Conservation (phyloP, 1,139 yeast genomes). For the Hyphopichia fennica region DNA sequence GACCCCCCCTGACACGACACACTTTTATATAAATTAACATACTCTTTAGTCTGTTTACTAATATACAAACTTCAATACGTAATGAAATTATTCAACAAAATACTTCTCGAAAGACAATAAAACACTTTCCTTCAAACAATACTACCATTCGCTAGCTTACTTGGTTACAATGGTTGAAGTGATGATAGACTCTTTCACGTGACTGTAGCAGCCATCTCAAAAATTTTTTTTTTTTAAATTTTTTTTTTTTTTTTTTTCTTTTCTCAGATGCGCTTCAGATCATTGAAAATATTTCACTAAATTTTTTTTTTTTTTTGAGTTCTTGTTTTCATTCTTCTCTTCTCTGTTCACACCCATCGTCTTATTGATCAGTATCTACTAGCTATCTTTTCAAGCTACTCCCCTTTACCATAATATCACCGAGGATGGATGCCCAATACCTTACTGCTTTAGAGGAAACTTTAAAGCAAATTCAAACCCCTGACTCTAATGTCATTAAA, state of each 20-base stretch:
- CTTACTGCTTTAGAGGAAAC: conserved; percentile 74
- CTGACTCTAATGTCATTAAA: conserved; percentile 76
- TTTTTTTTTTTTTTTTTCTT: conserved; percentile 2
- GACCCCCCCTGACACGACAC: not conserved
- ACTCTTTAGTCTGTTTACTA: not conserved
- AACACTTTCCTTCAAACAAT: not conserved
- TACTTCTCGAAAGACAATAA: not conserved
- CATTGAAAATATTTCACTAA: not conserved
- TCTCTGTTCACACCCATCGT: not conserved
- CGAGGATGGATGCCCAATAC: conserved; percentile 65
- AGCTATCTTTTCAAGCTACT: not conserved
- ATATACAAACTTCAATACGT: not conserved
- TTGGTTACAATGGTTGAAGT: not conserved
- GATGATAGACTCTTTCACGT: conserved; percentile 4
- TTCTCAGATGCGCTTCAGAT: not conserved
- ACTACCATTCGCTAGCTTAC: no score
- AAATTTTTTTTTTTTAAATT: conserved; percentile 6
- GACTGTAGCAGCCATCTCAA: conserved; percentile 6
- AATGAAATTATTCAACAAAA: not conserved
- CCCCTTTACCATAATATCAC: not conserved
- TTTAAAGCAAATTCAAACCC: conserved; percentile 71
- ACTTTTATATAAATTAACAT: not conserved
- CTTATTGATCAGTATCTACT: not conserved
- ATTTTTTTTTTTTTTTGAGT: conserved; percentile 1
- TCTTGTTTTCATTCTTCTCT: not conserved